Conservation (phyloP, 495 filamentous ascomycete species). For the Aspergillus saccharolyticus region DNA sequence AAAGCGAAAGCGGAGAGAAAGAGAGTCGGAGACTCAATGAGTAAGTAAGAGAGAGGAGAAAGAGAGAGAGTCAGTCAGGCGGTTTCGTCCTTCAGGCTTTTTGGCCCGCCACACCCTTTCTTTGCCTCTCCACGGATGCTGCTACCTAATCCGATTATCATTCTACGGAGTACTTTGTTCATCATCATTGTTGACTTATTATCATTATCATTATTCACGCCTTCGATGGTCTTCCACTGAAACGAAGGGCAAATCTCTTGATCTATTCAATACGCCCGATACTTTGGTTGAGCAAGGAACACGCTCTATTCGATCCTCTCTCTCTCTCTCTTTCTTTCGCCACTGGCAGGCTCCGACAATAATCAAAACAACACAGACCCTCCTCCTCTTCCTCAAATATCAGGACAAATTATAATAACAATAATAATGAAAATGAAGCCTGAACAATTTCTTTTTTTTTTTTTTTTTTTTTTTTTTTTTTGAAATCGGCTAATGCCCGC, state of each 20-base stretch:
- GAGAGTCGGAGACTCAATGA: too few species aligned
- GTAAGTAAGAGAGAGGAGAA: too few species aligned
- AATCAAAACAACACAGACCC: neutral
- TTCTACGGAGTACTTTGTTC: too few species aligned
- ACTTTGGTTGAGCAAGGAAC: neutral
- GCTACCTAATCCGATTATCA: neutral
- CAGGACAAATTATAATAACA: neutral
- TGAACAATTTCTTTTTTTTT: neutral
- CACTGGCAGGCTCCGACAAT: neutral
- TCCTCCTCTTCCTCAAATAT: neutral
- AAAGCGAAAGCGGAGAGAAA: conserved; percentile 6
- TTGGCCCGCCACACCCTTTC: neutral
- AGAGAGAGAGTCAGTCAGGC: neutral
- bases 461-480: too few species aligned
- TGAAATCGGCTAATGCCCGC: too few species aligned
- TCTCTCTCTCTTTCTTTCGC: neutral
- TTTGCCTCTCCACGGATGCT: neutral
- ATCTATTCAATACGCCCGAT: neutral
- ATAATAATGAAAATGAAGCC: neutral
- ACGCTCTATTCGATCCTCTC: neutral
- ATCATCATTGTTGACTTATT: too few species aligned
- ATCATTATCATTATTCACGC: neutral
- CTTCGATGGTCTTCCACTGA: neutral
- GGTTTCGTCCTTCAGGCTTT: conserved; percentile 5
- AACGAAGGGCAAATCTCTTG: neutral